Base-by-base conservation (phyloP, 106 monocot species). In the Platanthera zijinensis region DNA sequence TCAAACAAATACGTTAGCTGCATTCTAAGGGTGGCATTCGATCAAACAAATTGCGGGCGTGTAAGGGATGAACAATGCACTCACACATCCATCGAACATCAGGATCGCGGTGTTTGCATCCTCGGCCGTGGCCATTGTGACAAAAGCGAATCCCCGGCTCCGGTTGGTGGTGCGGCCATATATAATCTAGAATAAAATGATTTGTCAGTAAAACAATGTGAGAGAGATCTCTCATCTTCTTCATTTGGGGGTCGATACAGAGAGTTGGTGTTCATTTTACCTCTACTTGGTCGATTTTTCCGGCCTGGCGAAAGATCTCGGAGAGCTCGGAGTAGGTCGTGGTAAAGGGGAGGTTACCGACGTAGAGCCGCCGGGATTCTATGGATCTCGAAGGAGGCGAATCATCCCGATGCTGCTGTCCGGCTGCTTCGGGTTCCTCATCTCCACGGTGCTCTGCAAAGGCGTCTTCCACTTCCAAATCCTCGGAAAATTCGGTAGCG, bases 71-170 rank as follows among this genome's bases (percentile, higher is more conserved):
- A 12, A 67, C 67, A 67, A 71, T 45, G 13, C 7, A 50, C 87
- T 89, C 63, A 92, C 92, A 1, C 89, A 50, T 7, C 91, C 94
- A 57, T 99, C 84, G 77, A 92, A 90, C 92, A 92, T 83, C n/a
- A 83, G 82, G 68, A 99, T 87, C 69, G 97, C 97, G 10, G 82
- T 73, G 39, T 64, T 69, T 39, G 97, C 94, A 13, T 86, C 89
- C 5, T 86, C 80, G 32, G 48, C 51, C 63, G 22, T 81, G 68
- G 77, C 86, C 94, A 99, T 94, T 67, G 91, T 90, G 47, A 99
- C 86, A 73, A 99, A 99, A 52, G 84, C 94, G 78, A 99, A 99
- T 17, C 97, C 97, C 11, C 94, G 81, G 86, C 97, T 99, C 64
- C 89, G 82, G 72, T 94, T 87, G n/a, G 94, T 99, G 32, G 89